Conservation (phyloP, 2,329 filamentous ascomycete genomes). For the Ophiocordyceps sinensis region DNA sequence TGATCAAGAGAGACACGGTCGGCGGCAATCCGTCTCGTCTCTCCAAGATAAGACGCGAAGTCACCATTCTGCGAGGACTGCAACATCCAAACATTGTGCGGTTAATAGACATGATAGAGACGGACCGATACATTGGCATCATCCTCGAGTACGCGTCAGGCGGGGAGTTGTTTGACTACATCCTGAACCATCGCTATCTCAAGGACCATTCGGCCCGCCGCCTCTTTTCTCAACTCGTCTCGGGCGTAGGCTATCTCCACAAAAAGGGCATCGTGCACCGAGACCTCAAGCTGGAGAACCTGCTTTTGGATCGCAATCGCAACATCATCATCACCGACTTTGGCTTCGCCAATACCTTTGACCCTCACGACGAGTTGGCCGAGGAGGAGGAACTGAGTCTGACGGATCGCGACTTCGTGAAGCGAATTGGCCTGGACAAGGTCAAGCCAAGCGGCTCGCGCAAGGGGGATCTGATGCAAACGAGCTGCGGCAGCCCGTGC, state of each 20-base stretch:
- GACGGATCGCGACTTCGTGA: slow-evolving; percentile 76
- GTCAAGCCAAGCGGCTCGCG: slow-evolving; percentile 60
- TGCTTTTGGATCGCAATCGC: slow-evolving; percentile 85
- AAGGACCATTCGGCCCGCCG: slow-evolving; percentile 86
- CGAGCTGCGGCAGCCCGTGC: slow-evolving; percentile 93
- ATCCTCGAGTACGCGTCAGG: slow-evolving; percentile 97
- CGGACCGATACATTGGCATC: slow-evolving; percentile 91
- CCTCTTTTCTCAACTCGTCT: slow-evolving; percentile 89
- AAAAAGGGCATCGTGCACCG: slow-evolving; percentile 98
- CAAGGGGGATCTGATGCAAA: slow-evolving; percentile 94
- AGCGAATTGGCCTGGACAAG: slow-evolving; percentile 71
- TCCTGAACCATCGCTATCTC: slow-evolving; percentile 88
- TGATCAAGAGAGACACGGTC: slow-evolving; percentile 83
- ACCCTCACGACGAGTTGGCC: slow-evolving; percentile 70
- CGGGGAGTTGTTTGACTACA: slow-evolving; percentile 96
- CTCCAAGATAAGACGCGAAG: slow-evolving; percentile 95
- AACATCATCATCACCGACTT: slow-evolving; percentile 99
- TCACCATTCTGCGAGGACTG: slow-evolving; percentile 73
- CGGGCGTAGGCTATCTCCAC: slow-evolving; percentile 91
- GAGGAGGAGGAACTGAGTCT: slow-evolving; percentile 86
- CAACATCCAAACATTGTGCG: slow-evolving; percentile 95
- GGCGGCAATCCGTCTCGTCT: slow-evolving; percentile 78
- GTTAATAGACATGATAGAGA: slow-evolving; percentile 97
- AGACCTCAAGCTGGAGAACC: slow-evolving; percentile 90
- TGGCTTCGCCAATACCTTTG: slow-evolving; percentile 96